Evolutionary conservation across 1,139 yeast genomes (phyloP).

Genomic region (Yamadazyma mexicana): DNA sequence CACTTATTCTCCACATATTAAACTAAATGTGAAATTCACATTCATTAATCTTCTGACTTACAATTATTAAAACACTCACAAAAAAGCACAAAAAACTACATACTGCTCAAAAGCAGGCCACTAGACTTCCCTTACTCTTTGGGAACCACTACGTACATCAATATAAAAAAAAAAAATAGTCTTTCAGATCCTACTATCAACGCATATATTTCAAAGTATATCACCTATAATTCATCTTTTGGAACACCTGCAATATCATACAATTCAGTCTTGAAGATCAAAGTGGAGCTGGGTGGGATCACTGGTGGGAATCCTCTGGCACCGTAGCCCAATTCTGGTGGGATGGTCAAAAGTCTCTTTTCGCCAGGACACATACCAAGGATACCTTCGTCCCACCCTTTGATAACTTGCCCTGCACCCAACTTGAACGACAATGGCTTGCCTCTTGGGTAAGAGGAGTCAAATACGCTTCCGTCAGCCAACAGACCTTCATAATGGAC

Average conservation of each 20-base stretch:
- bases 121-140: too few species aligned
- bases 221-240: conserved; percentile 16
- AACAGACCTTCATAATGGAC: conserved; percentile 79
- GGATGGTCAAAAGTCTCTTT: conserved; percentile 73
- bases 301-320: conserved; percentile 66
- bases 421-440: conserved; percentile 66
- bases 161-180: too few species aligned
- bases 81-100: too few species aligned
- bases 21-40: too few species aligned
- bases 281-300: conserved; percentile 73
- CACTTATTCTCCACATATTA: too few species aligned
- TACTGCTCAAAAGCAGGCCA: too few species aligned
- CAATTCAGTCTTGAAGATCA: conserved; percentile 58
- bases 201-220: neutral
- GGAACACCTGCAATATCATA: conserved; percentile 44
- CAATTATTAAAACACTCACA: too few species aligned
- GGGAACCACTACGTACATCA: too few species aligned
- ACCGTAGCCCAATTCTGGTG: conserved; percentile 79
- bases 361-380: conserved; percentile 83
- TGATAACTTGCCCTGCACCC: conserved; percentile 76
- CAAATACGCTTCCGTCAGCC: conserved; percentile 69
- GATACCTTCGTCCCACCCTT: conserved; percentile 89
- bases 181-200: neutral
- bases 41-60: too few species aligned
- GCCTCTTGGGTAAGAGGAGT: conserved; percentile 66